Conservation (phyloP, 2,329 filamentous ascomycete species). For the Lojkania enalia region DNA sequence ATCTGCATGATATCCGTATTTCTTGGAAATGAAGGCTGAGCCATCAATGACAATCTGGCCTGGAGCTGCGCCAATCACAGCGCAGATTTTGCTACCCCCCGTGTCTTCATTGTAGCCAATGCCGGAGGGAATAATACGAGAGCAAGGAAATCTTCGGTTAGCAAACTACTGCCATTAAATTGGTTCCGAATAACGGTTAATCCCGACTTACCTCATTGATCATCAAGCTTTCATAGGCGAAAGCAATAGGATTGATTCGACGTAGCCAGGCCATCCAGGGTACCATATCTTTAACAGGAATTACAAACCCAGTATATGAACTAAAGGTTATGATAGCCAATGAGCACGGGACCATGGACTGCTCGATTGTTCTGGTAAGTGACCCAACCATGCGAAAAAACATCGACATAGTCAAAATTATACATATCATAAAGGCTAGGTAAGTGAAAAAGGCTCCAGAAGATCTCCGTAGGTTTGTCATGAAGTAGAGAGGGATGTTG, state of each 20-base stretch:
- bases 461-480: slow-evolving; percentile 74
- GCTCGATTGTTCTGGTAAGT: slow-evolving; percentile 1
- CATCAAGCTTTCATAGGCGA: slow-evolving; percentile 4
- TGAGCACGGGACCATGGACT: background rate
- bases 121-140: background rate
- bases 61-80: background rate
- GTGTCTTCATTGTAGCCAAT: background rate
- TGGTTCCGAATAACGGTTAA: background rate
- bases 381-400: slow-evolving; percentile 9
- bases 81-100: background rate
- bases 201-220: slow-evolving; percentile 4
- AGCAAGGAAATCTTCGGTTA: background rate
- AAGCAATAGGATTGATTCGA: slow-evolving; percentile 3
- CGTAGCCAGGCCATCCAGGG: slow-evolving; percentile 4
- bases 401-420: slow-evolving; percentile 69
- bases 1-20: background rate
- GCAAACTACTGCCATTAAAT: background rate
- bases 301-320: slow-evolving; percentile 2
- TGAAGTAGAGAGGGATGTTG: slow-evolving; percentile 79
- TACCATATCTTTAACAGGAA: background rate
- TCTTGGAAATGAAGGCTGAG: background rate
- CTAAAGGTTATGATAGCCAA: background rate
- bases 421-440: slow-evolving; percentile 60
- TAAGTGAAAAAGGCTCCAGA: slow-evolving; percentile 80
- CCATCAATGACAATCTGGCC: background rate